These are phyloP conservation scores for Fusarium pininemorale DNA, from an alignment of 2,329 filamentous ascomycete genomes.

Conservation along the genomic window DNA sequence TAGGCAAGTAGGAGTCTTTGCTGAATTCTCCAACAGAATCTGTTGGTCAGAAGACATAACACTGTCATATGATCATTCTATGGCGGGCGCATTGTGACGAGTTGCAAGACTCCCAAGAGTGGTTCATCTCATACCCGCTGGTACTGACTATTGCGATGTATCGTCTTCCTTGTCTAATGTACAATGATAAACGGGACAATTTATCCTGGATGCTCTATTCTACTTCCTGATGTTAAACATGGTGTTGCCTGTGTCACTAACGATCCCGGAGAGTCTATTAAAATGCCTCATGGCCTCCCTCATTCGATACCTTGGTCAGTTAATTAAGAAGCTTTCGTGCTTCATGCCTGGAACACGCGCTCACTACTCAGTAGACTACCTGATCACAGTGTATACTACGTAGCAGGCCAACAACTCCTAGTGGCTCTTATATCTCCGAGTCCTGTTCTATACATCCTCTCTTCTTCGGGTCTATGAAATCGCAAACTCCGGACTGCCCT, in stretches of 20 bases:
- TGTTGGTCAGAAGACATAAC: neutral
- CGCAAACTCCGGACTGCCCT: neutral
- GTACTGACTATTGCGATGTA: neutral
- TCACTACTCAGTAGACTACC: neutral
- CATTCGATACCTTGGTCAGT: neutral
- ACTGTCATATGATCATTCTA: constrained; percentile 8
- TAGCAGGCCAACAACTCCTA: neutral
- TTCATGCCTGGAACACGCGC: neutral
- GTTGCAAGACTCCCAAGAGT: neutral
- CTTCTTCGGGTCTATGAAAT: neutral
- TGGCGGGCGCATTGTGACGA: neutral
- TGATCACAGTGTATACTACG: neutral
- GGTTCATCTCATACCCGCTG: neutral
- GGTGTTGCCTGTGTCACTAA: neutral
- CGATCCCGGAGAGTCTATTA: neutral
- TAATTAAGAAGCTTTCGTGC: neutral
- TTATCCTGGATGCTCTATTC: neutral
- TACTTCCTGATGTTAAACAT: neutral
- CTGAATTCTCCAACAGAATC: neutral
- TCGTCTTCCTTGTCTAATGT: neutral
- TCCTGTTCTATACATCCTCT: neutral
- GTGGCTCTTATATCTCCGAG: neutral
- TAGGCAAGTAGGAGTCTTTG: neutral
- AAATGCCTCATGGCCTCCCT: neutral
- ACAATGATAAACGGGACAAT: neutral